Base-by-base conservation (phyloP, 352 stramenopile species). In the Phytophthora uliginosa region DNA sequence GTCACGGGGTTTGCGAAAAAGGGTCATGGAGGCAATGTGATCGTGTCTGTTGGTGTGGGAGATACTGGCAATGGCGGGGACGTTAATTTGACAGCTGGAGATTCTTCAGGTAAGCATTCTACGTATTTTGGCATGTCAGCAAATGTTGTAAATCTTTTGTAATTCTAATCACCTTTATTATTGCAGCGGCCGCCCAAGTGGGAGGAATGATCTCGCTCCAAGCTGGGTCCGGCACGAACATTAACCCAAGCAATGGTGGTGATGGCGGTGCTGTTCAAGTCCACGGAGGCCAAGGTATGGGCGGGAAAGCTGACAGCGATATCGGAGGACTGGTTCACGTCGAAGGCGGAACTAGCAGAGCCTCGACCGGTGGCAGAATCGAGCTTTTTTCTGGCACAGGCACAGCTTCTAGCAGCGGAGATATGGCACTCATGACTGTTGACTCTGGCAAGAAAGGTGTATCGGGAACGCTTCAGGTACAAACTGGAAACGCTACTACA, bases 381-480 rank as follows among this genome's bases (percentile, higher is more conserved):
- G 81, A 93, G 61, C 38, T 95, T 13, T 81, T 69, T 52, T 90
- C 80, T 51, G 88, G 88, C 26, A 61, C 73, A 54, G 81, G 86
- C 4, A 62, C 47, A 13, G 22, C 68, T 58, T 80, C 85, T n/a
- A 88, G 80, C 40, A 95, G 88, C 69, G 88, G 88, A 48, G 85
- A 93, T 65, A 84, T 94, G 45, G 62, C 76, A 24, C 65, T 94
- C 9, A 71, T 82, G 53, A 91, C 86, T 26, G 83, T 84, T 7
- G 89, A 93, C 57, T 89, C 88, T 53, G 94, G 92, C 33, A 70
- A 65, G n/a, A 86, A 85, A 69, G 93, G 93, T 51, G 89, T 94
- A 1, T 97, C 89, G 57, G 94, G 94, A 48, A 80, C 86, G 10
- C 64, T 98, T 50, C 69, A 63, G 20, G 3, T 98, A 52, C 78